Base-by-base conservation (phyloP, 2,329 filamentous ascomycete genomes). In the Aspergillus fumigatus region DNA sequence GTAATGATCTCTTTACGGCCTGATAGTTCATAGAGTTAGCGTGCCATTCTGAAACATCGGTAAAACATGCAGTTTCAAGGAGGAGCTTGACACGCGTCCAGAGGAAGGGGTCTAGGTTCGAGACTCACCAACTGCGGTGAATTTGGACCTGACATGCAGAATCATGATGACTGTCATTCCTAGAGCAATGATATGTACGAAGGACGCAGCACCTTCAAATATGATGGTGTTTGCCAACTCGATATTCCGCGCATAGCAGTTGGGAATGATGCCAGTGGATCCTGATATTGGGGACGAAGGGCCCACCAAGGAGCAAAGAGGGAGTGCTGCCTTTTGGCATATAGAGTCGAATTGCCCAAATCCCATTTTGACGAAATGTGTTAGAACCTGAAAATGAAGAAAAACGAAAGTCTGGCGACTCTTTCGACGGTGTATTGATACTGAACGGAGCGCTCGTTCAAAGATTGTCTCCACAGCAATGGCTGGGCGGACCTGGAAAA, bases 161-260 rank as follows among this genome's bases (percentile, higher is more conserved):
- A 99, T 92, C 94, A 99, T 99, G 68, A 96, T 88, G 8, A 93
- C 89, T 3, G 92, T 95, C 93, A 99, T 97, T 66, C 87, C 80
- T 58, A 99, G 80, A 14, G 93, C 90, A 56, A 89, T 79, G 64
- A 99, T 97, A 75, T 99, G 94, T 78, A 94, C 90, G 70, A 93
- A 92, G 60, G 90, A 90, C 23, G 92, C 87, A 27, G 92, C 94
- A 70, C 88, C 90, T 77, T 97, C 87, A 73, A 99, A 99, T 70
- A 99, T 99, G 78, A 97, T 93, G 43, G 94, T 99, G 78, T 99
- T 99, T 65, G 92, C 94, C 64, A 97, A 77, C 76, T 97, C 92
- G 74, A 99, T 93, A 68, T 94, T 95, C 58, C 94, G 87, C 58
- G 94, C 90, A 78, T 93, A 97, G 80, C 94, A 99, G 70, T 87